phyloP scores from a whole-genome alignment of 345 rosid species.

The Cardiospermum halicacabum region DNA sequence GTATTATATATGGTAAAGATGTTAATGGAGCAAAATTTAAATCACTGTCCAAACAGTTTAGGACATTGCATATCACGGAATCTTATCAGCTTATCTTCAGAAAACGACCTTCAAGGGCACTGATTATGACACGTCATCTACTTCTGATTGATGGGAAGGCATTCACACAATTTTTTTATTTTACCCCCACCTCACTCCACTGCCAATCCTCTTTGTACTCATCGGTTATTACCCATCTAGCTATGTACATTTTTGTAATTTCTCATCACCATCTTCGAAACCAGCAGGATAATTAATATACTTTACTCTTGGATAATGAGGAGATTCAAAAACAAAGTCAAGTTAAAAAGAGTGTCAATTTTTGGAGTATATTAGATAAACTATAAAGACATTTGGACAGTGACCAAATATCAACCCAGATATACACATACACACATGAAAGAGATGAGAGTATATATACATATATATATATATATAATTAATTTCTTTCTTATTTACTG shows the following conservation, averaged over 20 bases:
- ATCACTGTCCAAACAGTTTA: slow-evolving; percentile 12
- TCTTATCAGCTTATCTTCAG: slow-evolving; percentile 8
- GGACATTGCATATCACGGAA: slow-evolving; percentile 6
- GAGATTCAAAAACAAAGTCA: no score
- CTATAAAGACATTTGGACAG: slow-evolving; percentile 3
- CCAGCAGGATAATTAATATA: no score
- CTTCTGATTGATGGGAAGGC: slow-evolving; percentile 4
- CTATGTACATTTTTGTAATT: no score
- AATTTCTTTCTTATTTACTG: no score
- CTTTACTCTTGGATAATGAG: no score
- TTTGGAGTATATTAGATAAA: background rate
- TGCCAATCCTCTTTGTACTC: no score
- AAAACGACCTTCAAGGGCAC: slow-evolving; percentile 18
- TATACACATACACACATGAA: background rate
- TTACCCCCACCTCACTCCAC: no score
- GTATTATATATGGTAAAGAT: background rate
- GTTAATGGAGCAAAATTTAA: background rate
- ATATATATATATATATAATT: no score
- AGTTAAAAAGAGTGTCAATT: slow-evolving; percentile 3
- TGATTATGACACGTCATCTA: slow-evolving; percentile 16
- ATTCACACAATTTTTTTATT: no score
- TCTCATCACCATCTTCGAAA: no score
- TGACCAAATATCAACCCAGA: background rate
- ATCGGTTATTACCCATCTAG: no score
- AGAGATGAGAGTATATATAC: no score